phyloP scores from a whole-genome alignment of 2,329 filamentous ascomycete genomes.

The Hirsutella thompsonii region DNA sequence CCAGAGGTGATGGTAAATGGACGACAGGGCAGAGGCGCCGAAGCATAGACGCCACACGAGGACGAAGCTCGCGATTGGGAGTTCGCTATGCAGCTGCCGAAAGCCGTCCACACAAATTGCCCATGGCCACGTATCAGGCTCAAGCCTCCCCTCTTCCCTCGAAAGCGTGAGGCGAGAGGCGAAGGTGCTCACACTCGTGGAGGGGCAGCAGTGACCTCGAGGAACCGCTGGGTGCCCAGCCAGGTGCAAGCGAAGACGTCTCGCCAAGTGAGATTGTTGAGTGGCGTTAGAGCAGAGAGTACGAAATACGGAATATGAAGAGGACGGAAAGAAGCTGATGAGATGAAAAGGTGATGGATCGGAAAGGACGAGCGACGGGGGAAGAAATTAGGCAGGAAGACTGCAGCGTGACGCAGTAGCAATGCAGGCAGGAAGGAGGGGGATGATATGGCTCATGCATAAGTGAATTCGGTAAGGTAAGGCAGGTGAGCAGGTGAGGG shows the following conservation, averaged over 20 bases:
- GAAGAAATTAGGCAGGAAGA: not conserved
- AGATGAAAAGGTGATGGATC: not conserved
- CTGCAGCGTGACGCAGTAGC: not conserved
- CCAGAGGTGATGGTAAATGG: not conserved
- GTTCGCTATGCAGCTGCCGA: not conserved
- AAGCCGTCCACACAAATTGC: not conserved
- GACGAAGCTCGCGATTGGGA: not conserved
- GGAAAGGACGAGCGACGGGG: not conserved
- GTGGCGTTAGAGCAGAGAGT: not conserved
- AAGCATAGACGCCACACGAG: too few species aligned
- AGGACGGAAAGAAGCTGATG: not conserved
- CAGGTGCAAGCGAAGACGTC: not conserved
- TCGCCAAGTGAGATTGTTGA: not conserved
- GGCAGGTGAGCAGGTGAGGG: not conserved
- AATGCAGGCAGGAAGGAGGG: not conserved
- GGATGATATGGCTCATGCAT: too few species aligned
- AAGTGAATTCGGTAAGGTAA: not conserved
- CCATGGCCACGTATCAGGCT: not conserved
- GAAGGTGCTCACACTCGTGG: too few species aligned
- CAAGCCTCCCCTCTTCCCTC: not conserved
- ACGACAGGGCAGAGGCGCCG: not conserved
- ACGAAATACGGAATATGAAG: not conserved
- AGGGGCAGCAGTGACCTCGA: not conserved
- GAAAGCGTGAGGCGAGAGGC: too few species aligned
- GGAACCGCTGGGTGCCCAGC: too few species aligned